phyloP scores from a whole-genome alignment of 768 basidiomycete genomes.

The Hemileccinum impolitum region DNA sequence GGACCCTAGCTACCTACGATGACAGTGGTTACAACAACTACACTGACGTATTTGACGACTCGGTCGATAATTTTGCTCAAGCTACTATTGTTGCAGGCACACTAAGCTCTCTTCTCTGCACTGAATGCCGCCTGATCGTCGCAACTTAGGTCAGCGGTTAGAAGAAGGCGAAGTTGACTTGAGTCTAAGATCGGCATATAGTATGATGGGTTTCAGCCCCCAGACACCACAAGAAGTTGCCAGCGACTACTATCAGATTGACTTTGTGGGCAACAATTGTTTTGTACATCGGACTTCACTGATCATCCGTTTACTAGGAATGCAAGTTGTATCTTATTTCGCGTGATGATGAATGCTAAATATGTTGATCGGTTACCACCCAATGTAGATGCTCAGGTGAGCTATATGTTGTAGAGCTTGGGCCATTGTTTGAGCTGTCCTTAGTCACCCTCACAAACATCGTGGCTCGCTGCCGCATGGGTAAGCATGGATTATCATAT shows the following conservation, averaged over 20 bases:
- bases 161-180: conserved; percentile 42
- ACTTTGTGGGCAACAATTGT: conserved; percentile 25
- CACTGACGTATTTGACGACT: conserved; percentile 38
- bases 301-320: conserved; percentile 19
- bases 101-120: conserved; percentile 27
- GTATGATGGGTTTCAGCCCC: conserved; percentile 45
- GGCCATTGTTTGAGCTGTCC: conserved; percentile 30
- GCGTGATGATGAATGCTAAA: neutral
- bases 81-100: conserved; percentile 46
- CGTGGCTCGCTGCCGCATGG: conserved; percentile 61
- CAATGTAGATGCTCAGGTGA: conserved; percentile 28
- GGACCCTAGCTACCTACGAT: conserved; percentile 49
- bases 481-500: conserved; percentile 30
- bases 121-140: conserved; percentile 39
- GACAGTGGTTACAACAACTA: conserved; percentile 46
- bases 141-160: conserved; percentile 11
- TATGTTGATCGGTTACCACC: neutral
- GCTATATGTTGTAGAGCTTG: neutral
- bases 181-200: conserved; percentile 52
- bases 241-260: conserved; percentile 56
- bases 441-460: conserved; percentile 60
- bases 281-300: neutral
- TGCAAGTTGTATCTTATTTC: conserved; percentile 16
- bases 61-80: conserved; percentile 37
- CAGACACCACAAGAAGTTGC: conserved; percentile 44